phyloP scores from a whole-genome alignment of 129 eudicot genomes.

The Flaveria ramosissima region DNA sequence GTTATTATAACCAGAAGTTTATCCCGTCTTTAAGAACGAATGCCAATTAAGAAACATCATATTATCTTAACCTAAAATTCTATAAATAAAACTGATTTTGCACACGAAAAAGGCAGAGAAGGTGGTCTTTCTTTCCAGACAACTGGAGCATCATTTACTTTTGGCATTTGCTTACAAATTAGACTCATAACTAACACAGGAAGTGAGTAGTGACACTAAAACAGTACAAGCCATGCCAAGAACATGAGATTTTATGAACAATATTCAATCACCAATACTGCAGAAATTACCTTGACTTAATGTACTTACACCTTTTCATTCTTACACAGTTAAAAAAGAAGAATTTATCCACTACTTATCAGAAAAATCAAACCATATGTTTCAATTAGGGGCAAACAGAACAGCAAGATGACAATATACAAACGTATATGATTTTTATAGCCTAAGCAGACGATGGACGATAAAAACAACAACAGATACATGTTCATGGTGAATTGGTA shows the following conservation, averaged over 20 bases:
- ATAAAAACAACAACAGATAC: neutral
- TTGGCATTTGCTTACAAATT: neutral
- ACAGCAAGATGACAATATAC: constrained; percentile 1
- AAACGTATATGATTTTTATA: neutral
- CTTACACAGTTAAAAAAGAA: neutral
- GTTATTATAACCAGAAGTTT: neutral
- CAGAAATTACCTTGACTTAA: neutral
- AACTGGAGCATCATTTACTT: neutral
- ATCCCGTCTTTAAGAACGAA: constrained; percentile 1
- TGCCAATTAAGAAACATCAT: neutral
- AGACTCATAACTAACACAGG: neutral
- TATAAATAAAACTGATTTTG: neutral
- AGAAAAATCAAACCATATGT: neutral
- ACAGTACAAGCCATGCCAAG: neutral
- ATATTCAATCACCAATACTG: neutral
- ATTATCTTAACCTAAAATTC: neutral
- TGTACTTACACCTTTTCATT: too few relatives aligned
- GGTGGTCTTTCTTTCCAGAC: neutral
- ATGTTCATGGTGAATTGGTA: constrained; percentile 10
- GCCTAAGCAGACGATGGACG: neutral
- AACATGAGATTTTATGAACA: constrained; percentile 16
- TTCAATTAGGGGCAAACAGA: constrained; percentile 3
- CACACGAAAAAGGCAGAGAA: neutral
- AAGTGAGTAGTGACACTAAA: neutral
- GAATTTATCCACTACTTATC: neutral